Base-by-base conservation (phyloP, 2,329 filamentous ascomycete genomes). In the Macroventuria anomochaeta region DNA sequence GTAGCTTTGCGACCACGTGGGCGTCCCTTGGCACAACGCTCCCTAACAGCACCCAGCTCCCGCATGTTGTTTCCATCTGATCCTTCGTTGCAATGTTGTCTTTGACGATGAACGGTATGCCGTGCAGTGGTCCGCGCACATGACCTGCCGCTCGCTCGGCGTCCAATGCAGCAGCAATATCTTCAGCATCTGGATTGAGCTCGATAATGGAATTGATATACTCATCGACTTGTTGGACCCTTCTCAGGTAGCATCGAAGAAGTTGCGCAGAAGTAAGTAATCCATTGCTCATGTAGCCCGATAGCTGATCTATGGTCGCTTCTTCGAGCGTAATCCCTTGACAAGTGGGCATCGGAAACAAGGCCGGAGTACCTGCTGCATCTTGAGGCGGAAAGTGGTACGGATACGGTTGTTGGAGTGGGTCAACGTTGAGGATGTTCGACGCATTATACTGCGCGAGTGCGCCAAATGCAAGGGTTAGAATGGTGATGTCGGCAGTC, bases 41-140 rank as follows among this genome's bases (percentile, higher is more conserved):
- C 1, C 88, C 88, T 1, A 88, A 71, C 0, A 92, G 79, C 15
- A 85, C 85, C 81, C 79, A 87, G 64, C 81, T 85, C 0, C 89
- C 89, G 0, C 88, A 88, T 0, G 89, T 91, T 0, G 88, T 92
- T 67, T 91, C 82, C 81, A 92, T 83, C 44, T 81, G 81, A 68
- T 91, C 88, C 58, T 85, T 85, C 7, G 83, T 85, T 1, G 69
- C 71, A 25, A 73, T 72, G 37, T 71, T 73, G 26, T 92, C 88
- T 73, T 92, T 92, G 59, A 91, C 83, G 2, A 88, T 78, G 68
- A 89, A 89, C 0, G 89, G 89, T 36, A 93, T 89, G 3, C 89
- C 89, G 68, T 92, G 89, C 1, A 93, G 79, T 1, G 85, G 84
- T 1, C 88, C 83, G n/a, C 86, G 81, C 8, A 86, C 70, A 32